Base-by-base conservation (phyloP, 2,329 filamentous ascomycete genomes). In the Epichloe amarillans region DNA sequence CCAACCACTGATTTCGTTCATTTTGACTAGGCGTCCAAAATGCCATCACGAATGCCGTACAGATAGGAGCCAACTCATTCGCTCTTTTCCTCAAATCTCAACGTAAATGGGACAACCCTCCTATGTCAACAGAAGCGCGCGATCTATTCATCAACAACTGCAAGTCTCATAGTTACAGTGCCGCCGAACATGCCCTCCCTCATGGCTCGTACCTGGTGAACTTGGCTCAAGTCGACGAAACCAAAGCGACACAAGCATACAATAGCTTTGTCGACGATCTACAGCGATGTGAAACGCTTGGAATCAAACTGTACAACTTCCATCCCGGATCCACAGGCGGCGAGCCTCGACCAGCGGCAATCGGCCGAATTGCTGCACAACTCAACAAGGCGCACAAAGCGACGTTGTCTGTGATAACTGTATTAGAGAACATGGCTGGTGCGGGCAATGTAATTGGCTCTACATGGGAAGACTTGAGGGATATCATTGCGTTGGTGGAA, bases 161-260 rank as follows among this genome's bases (percentile, higher is more conserved):
- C 62, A 72, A 78, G 47, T 70, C 82, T 47, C 81, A 91, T 64
- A 70, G 72, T 47, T 95, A 91, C 66, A 81, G 87, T 60, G 77
- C 82, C 6, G 74, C 73, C 51, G 78, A 80, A 63, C 83, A 88
- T 68, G 79, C 89, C 61, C 80, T 98, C 1, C 93, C 93, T 0
- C 93, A 98, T 64, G 93, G 93, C 36, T 95, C 88, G 1, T 98
- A 98, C 65, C 83, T 98, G 7, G 89, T 98, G 61, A 98, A 98
- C 63, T 80, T 98, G 5, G 93, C 93, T 0, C 88, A 95, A 62
- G 76, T 82, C 4, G 90, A 97, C 61, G 66, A 78, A 26, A 76
- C 75, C 39, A 94, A 95, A 65, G 87, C 89, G 2, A 76, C 81
- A 48, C 89, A 97, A 70, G 90, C 90, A 1, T 96, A 95, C 63